Conservation (phyloP, 208 protist species). For the Polymyxa betae region DNA sequence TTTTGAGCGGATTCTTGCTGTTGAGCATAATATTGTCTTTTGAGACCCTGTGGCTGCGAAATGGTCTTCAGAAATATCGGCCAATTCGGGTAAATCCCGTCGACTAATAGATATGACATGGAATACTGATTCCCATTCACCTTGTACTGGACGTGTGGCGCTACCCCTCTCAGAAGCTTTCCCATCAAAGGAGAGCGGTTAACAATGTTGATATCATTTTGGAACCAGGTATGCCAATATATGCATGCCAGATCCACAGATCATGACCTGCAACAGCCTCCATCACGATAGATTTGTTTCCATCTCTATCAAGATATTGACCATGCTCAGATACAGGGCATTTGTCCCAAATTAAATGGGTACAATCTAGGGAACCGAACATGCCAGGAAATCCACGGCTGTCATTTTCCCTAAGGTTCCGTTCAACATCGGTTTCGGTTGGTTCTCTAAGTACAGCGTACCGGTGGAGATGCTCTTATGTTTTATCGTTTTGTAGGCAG, state of each 20-base stretch:
- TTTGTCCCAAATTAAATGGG: not conserved
- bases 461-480: not conserved
- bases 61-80: not conserved
- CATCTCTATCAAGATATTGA: constrained; percentile 14
- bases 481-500: not conserved
- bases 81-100: not conserved
- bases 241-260: constrained; percentile 51
- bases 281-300: not conserved
- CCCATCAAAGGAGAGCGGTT: not conserved
- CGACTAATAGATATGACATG: not conserved
- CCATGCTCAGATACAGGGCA: constrained; percentile 3
- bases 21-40: not conserved
- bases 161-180: not conserved
- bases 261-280: not conserved
- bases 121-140: not conserved
- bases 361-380: constrained; percentile 53
- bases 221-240: not conserved
- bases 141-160: not conserved
- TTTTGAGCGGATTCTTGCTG: not conserved
- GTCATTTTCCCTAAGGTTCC: not conserved
- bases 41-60: not conserved
- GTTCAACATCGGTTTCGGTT: not conserved
- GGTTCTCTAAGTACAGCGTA: not conserved
- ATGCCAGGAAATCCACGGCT: constrained; percentile 18
- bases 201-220: constrained; percentile 52